Base-by-base conservation (phyloP, 2,329 filamentous ascomycete genomes). In the Ciborinia camelliae region DNA sequence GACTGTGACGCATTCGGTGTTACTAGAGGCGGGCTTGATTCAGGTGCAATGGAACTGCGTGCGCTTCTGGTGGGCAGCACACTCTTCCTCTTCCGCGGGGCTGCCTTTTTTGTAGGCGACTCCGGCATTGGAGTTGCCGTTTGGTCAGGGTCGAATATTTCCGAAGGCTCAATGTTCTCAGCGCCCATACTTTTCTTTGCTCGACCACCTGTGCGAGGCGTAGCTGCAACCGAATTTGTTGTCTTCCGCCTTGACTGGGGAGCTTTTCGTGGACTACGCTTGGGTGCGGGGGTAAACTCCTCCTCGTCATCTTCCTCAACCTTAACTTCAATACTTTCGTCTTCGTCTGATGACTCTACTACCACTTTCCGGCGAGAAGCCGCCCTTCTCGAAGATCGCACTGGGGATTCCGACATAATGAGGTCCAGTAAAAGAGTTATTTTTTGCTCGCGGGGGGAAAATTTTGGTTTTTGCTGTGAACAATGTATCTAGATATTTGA, bases 261-360 rank as follows among this genome's bases (percentile, higher is more conserved):
- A 62, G 84, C 81, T 67, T 87, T 84, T 68, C 83, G 81, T 39
- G 82, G 79, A 66, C 81, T 84, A 66, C 82, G 83, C 63, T 84
- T 80, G 4, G 72, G 71, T 1, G 89, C 71, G 2, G 92, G 92
- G 52, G 89, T 90, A 73, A 92, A 95, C 58, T 96, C 91, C 68
- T 90, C 90, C 35, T 58, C 79, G 14, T 47, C 82, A 4, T 89
- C 85, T 35, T 89, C 81, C 35, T 86, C 80, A 66, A 84, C 82
- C 72, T 85, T 81, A 68, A 83, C 80, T 71, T 84, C 80, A 63
- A 86, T 81, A 68, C 90, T 86, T 64, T 92, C 90, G 65, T 96
- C 91, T 50, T 94, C 91, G 30, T 86, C 84, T 26, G 85, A 82
- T 10, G 88, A 92, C 69, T 96, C 92, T 66, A 93, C 80, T 55